phyloP scores from a whole-genome alignment of 202 grass and related monocot genomes.

The Saccharum hybrid region DNA sequence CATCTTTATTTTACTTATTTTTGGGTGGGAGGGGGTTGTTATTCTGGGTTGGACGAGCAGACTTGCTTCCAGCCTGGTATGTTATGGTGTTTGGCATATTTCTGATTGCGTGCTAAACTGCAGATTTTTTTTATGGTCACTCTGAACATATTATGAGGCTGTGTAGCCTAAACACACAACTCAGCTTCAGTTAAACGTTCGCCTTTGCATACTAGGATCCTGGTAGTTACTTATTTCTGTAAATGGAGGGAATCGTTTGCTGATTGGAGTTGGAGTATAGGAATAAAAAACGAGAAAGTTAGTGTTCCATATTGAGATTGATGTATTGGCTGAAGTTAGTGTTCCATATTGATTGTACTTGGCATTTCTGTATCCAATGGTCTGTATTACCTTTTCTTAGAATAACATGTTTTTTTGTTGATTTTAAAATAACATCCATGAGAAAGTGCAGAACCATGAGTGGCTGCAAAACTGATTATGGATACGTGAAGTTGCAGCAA shows the following conservation, averaged over 20 bases:
- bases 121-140: slow-evolving; percentile 24
- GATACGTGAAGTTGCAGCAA: not conserved
- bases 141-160: not conserved
- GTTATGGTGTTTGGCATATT: not conserved
- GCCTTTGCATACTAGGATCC: slow-evolving; percentile 20
- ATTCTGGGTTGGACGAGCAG: not conserved
- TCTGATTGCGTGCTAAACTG: not conserved
- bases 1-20: not conserved
- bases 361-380: not conserved
- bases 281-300: not conserved
- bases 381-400: not conserved
- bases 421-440: not conserved
- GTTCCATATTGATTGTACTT: not conserved
- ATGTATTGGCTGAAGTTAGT: not conserved
- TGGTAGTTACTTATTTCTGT: not conserved
- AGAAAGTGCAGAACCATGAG: not conserved
- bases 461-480: not conserved
- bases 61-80: not conserved
- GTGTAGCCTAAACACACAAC: not conserved
- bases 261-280: not conserved
- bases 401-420: not conserved
- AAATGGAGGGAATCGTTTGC: not conserved
- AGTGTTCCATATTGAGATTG: not conserved
- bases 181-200: not conserved
- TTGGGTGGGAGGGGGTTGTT: not conserved